phyloP scores from a whole-genome alignment of 192 early-diverging fungal genomes.

The Dimargaris xerosporica region DNA sequence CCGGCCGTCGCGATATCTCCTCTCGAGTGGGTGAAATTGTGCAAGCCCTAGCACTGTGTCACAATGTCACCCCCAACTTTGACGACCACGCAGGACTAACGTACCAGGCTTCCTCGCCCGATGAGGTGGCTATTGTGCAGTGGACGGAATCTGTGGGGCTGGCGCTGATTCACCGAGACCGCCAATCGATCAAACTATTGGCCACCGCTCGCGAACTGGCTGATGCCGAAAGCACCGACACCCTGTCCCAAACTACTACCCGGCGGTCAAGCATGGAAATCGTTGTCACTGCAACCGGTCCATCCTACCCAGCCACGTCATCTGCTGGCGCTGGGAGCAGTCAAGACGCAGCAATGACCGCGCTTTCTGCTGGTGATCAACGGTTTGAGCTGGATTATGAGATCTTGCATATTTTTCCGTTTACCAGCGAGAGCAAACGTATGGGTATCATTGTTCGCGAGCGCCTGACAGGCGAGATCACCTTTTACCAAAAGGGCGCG shows the following conservation, averaged over 20 bases:
- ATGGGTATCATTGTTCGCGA: slow-evolving; percentile 89
- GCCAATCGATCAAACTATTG: slow-evolving; percentile 47
- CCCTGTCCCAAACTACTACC: too few species aligned
- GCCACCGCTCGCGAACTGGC: slow-evolving; percentile 28
- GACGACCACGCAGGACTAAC: slow-evolving; percentile 27
- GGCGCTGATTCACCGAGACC: slow-evolving; percentile 60
- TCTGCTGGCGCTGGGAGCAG: too few species aligned
- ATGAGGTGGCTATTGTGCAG: slow-evolving; percentile 88
- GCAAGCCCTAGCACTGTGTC: slow-evolving; percentile 74
- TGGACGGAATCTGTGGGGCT: slow-evolving; percentile 85
- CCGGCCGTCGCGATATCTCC: slow-evolving; percentile 67
- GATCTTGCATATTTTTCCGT: slow-evolving; percentile 90
- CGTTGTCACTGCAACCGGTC: too few species aligned
- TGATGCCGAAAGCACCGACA: slow-evolving; percentile 8
- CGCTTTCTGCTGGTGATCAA: too few species aligned
- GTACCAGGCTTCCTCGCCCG: slow-evolving; percentile 92
- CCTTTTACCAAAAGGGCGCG: slow-evolving; percentile 89
- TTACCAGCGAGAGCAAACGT: slow-evolving; percentile 93
- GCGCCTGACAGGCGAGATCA: slow-evolving; percentile 49
- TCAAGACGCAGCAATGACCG: too few species aligned
- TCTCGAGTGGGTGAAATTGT: slow-evolving; percentile 76
- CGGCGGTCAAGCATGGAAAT: too few species aligned
- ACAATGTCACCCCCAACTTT: slow-evolving; percentile 58
- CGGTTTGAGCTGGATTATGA: slow-evolving; percentile 19
- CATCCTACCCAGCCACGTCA: too few species aligned